Conservation (phyloP, 2,329 filamentous ascomycete genomes). For the Berkeleyomyces basicola region DNA sequence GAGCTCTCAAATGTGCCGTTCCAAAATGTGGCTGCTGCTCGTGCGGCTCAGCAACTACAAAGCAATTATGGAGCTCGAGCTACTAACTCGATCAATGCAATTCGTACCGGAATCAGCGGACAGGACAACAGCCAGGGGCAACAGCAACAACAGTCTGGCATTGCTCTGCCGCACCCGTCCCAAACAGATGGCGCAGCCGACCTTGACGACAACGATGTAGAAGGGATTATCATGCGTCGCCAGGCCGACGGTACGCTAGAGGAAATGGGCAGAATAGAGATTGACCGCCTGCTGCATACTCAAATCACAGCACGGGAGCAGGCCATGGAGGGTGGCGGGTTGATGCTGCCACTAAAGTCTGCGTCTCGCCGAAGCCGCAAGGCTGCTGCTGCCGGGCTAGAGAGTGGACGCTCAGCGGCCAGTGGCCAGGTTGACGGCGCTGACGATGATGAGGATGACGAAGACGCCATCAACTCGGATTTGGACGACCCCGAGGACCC, state of each 20-base stretch:
- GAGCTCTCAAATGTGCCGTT: constrained; percentile 13
- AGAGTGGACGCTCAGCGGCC: constrained; percentile 23
- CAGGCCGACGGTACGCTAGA: constrained; percentile 35
- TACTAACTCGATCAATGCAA: constrained; percentile 48
- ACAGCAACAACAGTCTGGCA: constrained; percentile 17
- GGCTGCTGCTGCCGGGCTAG: not conserved
- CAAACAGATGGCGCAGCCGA: constrained; percentile 63
- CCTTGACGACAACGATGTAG: constrained; percentile 36
- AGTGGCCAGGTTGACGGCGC: constrained; percentile 38
- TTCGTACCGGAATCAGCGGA: constrained; percentile 28
- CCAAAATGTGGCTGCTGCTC: constrained; percentile 30
- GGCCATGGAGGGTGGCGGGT: constrained; percentile 54
- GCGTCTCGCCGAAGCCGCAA: constrained; percentile 22
- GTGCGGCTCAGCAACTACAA: constrained; percentile 40
- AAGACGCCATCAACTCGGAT: constrained; percentile 96
- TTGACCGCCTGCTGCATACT: constrained; percentile 52
- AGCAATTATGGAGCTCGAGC: constrained; percentile 45
- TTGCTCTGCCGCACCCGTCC: constrained; percentile 20
- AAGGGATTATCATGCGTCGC: constrained; percentile 42
- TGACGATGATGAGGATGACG: constrained; percentile 49
- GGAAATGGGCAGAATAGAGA: constrained; percentile 42
- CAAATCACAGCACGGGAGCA: constrained; percentile 50
- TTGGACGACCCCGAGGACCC: constrained; percentile 89
- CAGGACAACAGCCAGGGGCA: constrained; percentile 23
- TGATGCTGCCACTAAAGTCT: constrained; percentile 56